Evolutionary conservation across 2,329 filamentous ascomycete genomes (phyloP), one percentile per base, ranked within the genome.

Genomic region (Mycosphaerella arachidis): DNA sequence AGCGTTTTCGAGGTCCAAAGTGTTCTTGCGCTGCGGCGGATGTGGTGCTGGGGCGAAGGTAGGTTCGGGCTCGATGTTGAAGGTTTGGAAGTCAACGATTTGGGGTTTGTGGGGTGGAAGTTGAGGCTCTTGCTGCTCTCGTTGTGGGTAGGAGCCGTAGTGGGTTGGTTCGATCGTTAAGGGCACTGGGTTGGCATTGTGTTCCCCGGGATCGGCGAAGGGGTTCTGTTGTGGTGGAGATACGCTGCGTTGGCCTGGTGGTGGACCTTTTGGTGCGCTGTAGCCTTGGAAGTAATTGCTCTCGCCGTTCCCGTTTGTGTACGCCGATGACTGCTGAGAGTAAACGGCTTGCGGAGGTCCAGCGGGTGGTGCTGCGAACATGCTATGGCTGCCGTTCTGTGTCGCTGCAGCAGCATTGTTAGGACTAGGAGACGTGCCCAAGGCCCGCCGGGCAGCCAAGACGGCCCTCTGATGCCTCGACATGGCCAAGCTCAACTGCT

Each of bases 391-490:
- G 16, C 56, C 62, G 16, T 51, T 60, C 46, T 46, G 43, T 3
- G 45, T 51, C 16, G 53, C 30, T 8, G 57, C 55, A 8, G 48
- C 46, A 24, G 52, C 57, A 53, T 61, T 45, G 27, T 57, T 60
- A 24, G 65, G 63, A 63, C 66, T 63, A 54, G 67, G 50, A 55
- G 68, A 55, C 55, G 64, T 51, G 18, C 75, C 75, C 18, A 73
- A 65, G 3, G 74, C 70, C 53, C 81, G 79, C 50, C 85, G 78
- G 8, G 84, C 85, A 62, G 82, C 77, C 6, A 87, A 77, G 45
- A 95, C 79, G 9, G 91, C 88, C 57, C 92, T 86, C 74, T 96
- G 91, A 74, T 97, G 91, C 71, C 91, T 87, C 64, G 86, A 94
- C 45, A 93, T 81, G 0, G 92, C 88, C 48, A 90, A 85, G 62